These are phyloP conservation scores for Enteropsectra breve DNA, from an alignment of 371 early-diverging fungal genomes.

Conservation along the genomic window DNA sequence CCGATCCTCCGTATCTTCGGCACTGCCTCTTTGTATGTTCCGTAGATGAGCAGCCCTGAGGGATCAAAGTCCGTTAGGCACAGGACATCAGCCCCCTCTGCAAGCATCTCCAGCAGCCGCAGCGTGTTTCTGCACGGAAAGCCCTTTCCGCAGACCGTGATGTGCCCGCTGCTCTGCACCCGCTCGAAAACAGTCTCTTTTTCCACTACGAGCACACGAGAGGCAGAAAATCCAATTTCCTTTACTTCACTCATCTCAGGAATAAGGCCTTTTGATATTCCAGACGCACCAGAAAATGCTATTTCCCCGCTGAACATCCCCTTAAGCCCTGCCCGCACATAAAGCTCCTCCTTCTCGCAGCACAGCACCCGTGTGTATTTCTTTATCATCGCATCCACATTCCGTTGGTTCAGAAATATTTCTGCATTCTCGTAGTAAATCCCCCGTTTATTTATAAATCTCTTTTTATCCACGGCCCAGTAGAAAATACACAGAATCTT, in stretches of 20 bases:
- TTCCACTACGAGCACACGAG: constrained; percentile 52
- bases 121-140: constrained; percentile 59
- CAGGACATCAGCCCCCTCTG: constrained; percentile 18
- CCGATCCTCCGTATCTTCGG: constrained; percentile 47
- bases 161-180: constrained; percentile 13
- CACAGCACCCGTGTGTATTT: constrained; percentile 21
- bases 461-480: constrained; percentile 16
- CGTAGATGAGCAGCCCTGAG: constrained; percentile 55
- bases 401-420: constrained; percentile 42
- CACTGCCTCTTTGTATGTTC: constrained; percentile 44
- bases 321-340: constrained; percentile 49
- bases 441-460: constrained; percentile 43
- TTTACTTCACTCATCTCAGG: constrained; percentile 44
- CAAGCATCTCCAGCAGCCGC: constrained; percentile 36
- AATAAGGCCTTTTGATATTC: constrained; percentile 46
- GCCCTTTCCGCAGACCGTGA: constrained; percentile 58
- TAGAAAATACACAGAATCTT: constrained; percentile 36
- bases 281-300: constrained; percentile 4
- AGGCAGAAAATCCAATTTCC: constrained; percentile 5
- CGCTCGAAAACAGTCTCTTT: constrained; percentile 55
- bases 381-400: constrained; percentile 31
- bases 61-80: constrained; percentile 60
- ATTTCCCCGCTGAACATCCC: constrained; percentile 50
- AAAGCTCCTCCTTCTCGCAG: constrained; percentile 17
- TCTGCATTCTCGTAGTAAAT: constrained; percentile 48